Evolutionary conservation across 176 grass and related monocot species (phyloP).

Genomic region (Avena atlantica): DNA sequence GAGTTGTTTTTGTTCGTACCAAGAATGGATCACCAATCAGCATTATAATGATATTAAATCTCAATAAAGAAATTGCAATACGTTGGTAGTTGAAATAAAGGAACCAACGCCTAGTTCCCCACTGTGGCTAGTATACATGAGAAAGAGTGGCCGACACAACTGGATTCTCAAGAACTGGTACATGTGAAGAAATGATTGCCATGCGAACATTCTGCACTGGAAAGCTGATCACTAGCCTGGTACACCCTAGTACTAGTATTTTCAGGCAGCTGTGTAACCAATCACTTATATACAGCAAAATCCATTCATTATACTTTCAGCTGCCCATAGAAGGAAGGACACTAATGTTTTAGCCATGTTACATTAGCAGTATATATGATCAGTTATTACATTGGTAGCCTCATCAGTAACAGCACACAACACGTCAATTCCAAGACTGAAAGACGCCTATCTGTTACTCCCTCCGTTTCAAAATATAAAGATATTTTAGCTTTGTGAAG

Average conservation of each 20-base stretch:
- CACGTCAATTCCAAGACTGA: neutral
- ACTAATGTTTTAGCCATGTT: neutral
- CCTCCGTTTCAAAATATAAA: no score
- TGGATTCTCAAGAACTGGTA: neutral
- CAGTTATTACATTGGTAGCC: conserved; percentile 1
- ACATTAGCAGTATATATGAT: conserved; percentile 23
- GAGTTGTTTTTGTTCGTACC: neutral
- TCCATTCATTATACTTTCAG: neutral
- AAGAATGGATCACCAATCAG: conserved; percentile 3
- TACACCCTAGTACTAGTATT: neutral
- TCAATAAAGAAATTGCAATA: neutral
- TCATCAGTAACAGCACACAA: neutral
- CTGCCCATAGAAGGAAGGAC: neutral
- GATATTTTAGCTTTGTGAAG: no score
- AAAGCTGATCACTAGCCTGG: neutral
- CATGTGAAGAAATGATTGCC: neutral
- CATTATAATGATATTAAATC: neutral
- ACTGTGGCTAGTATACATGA: neutral
- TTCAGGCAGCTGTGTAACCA: neutral
- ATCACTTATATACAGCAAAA: neutral
- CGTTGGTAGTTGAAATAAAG: conserved; percentile 29
- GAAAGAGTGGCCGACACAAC: neutral
- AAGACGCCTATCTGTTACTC: neutral
- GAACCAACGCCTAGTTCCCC: neutral
- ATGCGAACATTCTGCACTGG: neutral